Evolutionary conservation across 176 grass and related monocot species (phyloP).

Genomic region (Lolium rigidum): DNA sequence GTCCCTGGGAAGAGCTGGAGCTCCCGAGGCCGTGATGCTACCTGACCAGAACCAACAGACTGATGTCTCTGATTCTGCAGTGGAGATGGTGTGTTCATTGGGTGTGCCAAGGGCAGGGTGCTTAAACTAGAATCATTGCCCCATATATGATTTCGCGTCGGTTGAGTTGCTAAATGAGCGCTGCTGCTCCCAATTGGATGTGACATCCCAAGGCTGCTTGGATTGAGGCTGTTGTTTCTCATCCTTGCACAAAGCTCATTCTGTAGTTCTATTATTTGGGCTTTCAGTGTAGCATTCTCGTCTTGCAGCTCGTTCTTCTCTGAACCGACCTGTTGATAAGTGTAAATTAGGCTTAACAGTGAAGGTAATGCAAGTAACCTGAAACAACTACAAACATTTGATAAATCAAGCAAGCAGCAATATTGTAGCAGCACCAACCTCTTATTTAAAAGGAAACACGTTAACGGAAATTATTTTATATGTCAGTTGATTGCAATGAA

Average conservation of each 20-base stretch:
- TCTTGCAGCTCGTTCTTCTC: slow-evolving; percentile 77
- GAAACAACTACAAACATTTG: slow-evolving; percentile 23
- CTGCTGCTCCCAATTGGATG: slow-evolving; percentile 21
- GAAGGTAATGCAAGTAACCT: slow-evolving; percentile 6
- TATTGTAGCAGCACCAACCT: background rate
- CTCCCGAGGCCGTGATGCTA: slow-evolving; percentile 44
- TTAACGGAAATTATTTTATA: background rate
- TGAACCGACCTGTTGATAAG: slow-evolving; percentile 51
- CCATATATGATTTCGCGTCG: slow-evolving; percentile 37
- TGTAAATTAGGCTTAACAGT: background rate
- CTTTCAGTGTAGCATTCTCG: slow-evolving; percentile 59
- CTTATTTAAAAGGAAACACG: background rate
- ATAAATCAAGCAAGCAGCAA: slow-evolving; percentile 4
- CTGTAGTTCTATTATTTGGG: slow-evolving; percentile 59
- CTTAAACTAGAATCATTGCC: slow-evolving; percentile 36
- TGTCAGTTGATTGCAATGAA: slow-evolving; percentile 32
- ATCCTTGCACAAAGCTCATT: slow-evolving; percentile 54
- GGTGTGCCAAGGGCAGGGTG: background rate
- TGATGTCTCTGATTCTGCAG: slow-evolving; percentile 39
- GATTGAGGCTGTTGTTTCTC: slow-evolving; percentile 33
- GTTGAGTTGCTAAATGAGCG: slow-evolving; percentile 26
- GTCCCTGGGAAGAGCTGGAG: slow-evolving; percentile 74
- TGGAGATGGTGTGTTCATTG: background rate
- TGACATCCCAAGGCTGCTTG: slow-evolving; percentile 22
- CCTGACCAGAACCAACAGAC: slow-evolving; percentile 34